Percentiles rank a stretch among this genome's conserved stretches.
phyloP scores from a whole-genome alignment of 371 early-diverging fungal species.

The Umbelopsis sp. region DNA sequence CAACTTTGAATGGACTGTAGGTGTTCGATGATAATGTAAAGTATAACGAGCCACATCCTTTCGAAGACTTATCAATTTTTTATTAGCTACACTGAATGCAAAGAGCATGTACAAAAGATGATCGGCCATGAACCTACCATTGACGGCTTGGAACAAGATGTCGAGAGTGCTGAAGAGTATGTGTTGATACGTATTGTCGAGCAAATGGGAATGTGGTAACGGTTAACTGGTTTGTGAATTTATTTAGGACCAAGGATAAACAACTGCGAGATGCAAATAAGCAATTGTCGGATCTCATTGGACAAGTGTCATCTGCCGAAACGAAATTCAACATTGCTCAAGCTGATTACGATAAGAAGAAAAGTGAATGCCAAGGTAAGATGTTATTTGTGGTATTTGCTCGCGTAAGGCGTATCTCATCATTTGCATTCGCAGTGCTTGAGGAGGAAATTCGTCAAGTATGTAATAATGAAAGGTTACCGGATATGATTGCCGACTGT shows the following conservation, averaged over 20 bases:
- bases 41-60: too few relatives aligned
- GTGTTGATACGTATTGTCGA: not conserved
- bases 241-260: not conserved
- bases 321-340: slow-evolving; percentile 45
- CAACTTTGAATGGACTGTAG: slow-evolving; percentile 31
- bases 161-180: slow-evolving; percentile 22
- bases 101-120: slow-evolving; percentile 33
- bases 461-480: slow-evolving; percentile 33
- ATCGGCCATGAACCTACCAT: slow-evolving; percentile 31
- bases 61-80: too few relatives aligned
- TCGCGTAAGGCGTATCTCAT: not conserved
- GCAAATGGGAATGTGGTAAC: not conserved
- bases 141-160: slow-evolving; percentile 33
- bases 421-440: slow-evolving; percentile 21
- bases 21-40: not conserved
- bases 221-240: not conserved
- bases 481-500: slow-evolving; percentile 27
- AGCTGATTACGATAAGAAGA: slow-evolving; percentile 23
- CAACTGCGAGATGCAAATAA: not conserved
- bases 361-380: slow-evolving; percentile 29
- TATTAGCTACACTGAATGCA: slow-evolving; percentile 21
- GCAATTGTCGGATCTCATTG: not conserved
- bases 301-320: slow-evolving; percentile 40
- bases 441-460: slow-evolving; percentile 22
- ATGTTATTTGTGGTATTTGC: not conserved